Percentiles rank a stretch among this genome's conserved stretches.
Conservation (phyloP, 2,329 filamentous ascomycete species). For the Zopfia rhizophila region DNA sequence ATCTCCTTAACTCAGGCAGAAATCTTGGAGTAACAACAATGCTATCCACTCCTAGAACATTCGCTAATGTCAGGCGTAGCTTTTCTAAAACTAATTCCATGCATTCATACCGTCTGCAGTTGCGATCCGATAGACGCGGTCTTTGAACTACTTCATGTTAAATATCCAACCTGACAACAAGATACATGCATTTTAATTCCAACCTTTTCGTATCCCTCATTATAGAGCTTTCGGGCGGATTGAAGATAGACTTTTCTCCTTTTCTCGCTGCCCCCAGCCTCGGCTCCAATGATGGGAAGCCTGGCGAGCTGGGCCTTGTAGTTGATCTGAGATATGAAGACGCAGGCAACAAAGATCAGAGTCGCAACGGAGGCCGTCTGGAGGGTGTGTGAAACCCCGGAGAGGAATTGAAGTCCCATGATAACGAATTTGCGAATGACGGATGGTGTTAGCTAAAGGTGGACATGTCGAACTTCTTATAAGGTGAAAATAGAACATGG, state of each 20-base stretch:
- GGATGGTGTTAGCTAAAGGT: too few species aligned
- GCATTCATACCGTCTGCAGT: conserved; percentile 29
- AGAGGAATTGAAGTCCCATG: conserved; percentile 34
- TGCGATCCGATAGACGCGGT: conserved; percentile 35
- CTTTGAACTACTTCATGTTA: conserved; percentile 37
- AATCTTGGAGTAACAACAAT: conserved; percentile 42
- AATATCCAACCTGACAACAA: conserved; percentile 6
- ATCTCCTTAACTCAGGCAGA: conserved; percentile 44
- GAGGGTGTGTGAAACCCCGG: conserved; percentile 29
- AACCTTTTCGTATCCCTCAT: conserved; percentile 42
- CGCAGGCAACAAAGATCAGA: conserved; percentile 34
- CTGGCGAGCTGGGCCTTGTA: conserved; percentile 34
- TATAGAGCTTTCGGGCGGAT: conserved; percentile 37
- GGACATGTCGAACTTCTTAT: too few species aligned
- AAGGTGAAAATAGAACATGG: too few species aligned
- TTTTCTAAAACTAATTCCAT: not conserved
- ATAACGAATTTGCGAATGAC: too few species aligned
- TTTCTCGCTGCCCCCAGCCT: conserved; percentile 26
- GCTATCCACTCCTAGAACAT: conserved; percentile 28
- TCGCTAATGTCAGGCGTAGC: not conserved
- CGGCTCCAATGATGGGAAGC: conserved; percentile 31
- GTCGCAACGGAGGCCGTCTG: conserved; percentile 36
- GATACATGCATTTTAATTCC: not conserved
- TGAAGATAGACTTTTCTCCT: conserved; percentile 32
- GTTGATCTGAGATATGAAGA: conserved; percentile 34